Conservation (phyloP, 257 asterid genomes). For the Penstemon barbatus region DNA sequence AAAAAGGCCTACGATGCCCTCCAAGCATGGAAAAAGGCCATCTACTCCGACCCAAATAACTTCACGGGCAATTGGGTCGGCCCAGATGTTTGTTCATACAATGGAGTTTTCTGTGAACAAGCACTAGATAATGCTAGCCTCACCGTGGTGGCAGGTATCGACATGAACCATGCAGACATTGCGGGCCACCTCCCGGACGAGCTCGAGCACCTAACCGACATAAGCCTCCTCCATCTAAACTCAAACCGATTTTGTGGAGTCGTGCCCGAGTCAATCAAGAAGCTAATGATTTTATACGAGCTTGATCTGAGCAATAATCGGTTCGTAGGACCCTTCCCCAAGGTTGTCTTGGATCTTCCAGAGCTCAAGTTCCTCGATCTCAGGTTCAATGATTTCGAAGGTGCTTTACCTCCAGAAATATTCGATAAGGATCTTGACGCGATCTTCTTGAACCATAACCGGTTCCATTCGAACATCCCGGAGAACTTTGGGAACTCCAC, state of each 20-base stretch:
- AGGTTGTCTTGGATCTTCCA: conserved; percentile 53
- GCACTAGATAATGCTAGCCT: conserved; percentile 54
- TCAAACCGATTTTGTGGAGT: conserved; percentile 89
- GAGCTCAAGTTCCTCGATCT: conserved; percentile 68
- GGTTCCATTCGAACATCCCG: conserved; percentile 54
- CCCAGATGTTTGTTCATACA: conserved; percentile 64
- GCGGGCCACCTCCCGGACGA: conserved; percentile 88
- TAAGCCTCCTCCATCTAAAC: conserved; percentile 71
- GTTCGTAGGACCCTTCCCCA: conserved; percentile 76
- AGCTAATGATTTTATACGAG: conserved; percentile 52
- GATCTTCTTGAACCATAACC: conserved; percentile 50
- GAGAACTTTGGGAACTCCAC: conserved; percentile 57
- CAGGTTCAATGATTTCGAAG: conserved; percentile 86
- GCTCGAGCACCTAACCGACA: conserved; percentile 60
- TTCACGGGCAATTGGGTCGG: conserved; percentile 76
- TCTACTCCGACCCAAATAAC: conserved; percentile 77
- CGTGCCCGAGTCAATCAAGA: conserved; percentile 52
- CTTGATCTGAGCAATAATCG: conserved; percentile 89
- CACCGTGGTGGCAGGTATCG: conserved; percentile 82
- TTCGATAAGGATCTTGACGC: conserved; percentile 60
- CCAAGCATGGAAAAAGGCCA: conserved; percentile 72
- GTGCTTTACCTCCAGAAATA: conserved; percentile 51
- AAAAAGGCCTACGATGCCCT: conserved; percentile 60
- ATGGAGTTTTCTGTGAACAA: conserved; percentile 61
- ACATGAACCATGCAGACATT: conserved; percentile 74